Base-by-base conservation (phyloP, 129 eudicot species). In the Deinandra increscens region DNA sequence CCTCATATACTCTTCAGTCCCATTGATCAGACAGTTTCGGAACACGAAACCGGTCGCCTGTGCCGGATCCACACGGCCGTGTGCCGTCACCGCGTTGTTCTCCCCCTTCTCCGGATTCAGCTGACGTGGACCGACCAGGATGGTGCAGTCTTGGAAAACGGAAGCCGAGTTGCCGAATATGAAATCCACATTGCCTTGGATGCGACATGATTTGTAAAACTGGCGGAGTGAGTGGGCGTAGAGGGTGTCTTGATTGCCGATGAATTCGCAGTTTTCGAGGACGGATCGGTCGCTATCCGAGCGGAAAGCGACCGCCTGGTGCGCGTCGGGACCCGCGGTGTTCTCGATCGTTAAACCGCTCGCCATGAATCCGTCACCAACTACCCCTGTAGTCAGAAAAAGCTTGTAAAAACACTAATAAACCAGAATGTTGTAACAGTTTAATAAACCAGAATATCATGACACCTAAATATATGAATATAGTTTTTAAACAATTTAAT, bases 81-180 rank as follows among this genome's bases (percentile, higher is more conserved):
- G 95, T 17, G 97, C 97, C 0, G 97, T 87, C 26, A 87, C 89
- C 0, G 87, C 83, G 51, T 90, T 87, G 22, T 74, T 87, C 77
- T 86, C 92, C 9, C 92, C 96, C 39, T 81, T 84, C 33, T 84
- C 92, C 0, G 92, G 92, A 0, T 75, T 77, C 23, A 77, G 22
- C 70, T 83, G 90, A 8, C 87, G 83, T 3, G 91, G 96, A 2
- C 84, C 76, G 1, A 88, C 46, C 4, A 88, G 75, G 66, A 85
- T 82, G 60, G 45, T 58, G 75, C 91, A 89, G 70, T 86, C 84
- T 33, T 86, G 80, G 60, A 89, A 82, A 68, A 82, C 34, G 15
- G 93, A 43, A n/a, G 96, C 90, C 0, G 93, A 82, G 81, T 84
- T 84, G 9, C 96, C 96, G 11, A 86, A 89, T 49, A 89, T 78